Evolutionary conservation across 2,329 filamentous ascomycete genomes (phyloP).

Genomic region (Diaporthe helianthi): DNA sequence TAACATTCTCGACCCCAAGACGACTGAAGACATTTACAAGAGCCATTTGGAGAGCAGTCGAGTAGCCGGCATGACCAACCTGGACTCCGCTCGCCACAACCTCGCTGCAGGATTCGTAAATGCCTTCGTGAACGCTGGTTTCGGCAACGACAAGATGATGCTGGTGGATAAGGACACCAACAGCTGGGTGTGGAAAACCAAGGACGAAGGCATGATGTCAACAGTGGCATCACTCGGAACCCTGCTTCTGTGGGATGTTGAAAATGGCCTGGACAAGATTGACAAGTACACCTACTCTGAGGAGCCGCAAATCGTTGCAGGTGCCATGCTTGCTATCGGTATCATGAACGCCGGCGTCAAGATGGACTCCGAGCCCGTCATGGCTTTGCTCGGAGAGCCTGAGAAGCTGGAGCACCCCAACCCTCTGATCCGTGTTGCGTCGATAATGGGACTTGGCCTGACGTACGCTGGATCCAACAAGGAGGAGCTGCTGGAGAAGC

Average conservation of each 20-base stretch:
- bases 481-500: conserved; percentile 81
- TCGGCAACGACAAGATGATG: conserved; percentile 98
- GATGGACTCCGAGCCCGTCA: conserved; percentile 86
- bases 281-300: conserved; percentile 90
- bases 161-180: conserved; percentile 86
- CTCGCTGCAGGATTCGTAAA: conserved; percentile 96
- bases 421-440: conserved; percentile 78
- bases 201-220: conserved; percentile 96
- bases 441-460: conserved; percentile 95
- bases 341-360: conserved; percentile 94
- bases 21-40: conserved; percentile 99
- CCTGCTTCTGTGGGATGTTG: conserved; percentile 91
- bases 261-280: conserved; percentile 89
- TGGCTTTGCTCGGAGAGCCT: conserved; percentile 82
- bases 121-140: conserved; percentile 95
- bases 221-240: conserved; percentile 94
- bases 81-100: conserved; percentile 95
- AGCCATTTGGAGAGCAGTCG: conserved; percentile 95
- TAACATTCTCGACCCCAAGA: conserved; percentile 95
- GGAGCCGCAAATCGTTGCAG: conserved; percentile 86
- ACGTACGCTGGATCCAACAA: conserved; percentile 95
- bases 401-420: conserved; percentile 83
- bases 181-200: conserved; percentile 99
- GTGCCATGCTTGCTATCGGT: conserved; percentile 90
- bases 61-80: conserved; percentile 90